phyloP scores from a whole-genome alignment of 2,329 filamentous ascomycete genomes.

The Talaromyces funiculosus region DNA sequence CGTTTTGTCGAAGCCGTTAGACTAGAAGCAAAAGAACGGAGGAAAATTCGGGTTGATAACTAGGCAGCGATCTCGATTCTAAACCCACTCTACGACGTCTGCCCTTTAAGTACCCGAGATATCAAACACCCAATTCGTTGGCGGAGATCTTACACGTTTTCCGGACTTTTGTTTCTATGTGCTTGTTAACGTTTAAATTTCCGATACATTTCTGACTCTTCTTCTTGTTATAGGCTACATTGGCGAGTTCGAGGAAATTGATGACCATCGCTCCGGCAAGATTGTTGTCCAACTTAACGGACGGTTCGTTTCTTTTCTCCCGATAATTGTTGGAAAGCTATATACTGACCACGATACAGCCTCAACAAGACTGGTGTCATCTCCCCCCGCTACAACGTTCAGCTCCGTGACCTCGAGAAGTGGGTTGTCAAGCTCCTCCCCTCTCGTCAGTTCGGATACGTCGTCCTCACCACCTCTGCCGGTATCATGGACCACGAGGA shows the following conservation, averaged over 20 bases:
- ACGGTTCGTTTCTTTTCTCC: constrained; percentile 47
- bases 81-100: constrained; percentile 68
- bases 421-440: constrained; percentile 99
- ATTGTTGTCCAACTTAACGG: constrained; percentile 99
- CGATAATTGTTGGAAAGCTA: neutral
- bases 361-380: constrained; percentile 99
- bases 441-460: constrained; percentile 99
- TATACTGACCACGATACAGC: constrained; percentile 27
- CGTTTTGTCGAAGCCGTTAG: neutral
- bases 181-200: constrained; percentile 90
- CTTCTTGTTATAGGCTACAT: constrained; percentile 70
- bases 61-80: constrained; percentile 84
- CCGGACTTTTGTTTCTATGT: constrained; percentile 53
- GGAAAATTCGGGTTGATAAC: constrained; percentile 93
- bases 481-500: constrained; percentile 99
- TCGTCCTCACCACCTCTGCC: constrained; percentile 97
- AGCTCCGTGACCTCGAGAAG: constrained; percentile 96
- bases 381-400: constrained; percentile 98
- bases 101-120: constrained; percentile 99
- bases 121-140: constrained; percentile 55
- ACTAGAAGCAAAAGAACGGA: neutral
- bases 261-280: constrained; percentile 99
- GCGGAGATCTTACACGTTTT: constrained; percentile 97
- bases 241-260: constrained; percentile 98
- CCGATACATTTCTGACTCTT: constrained; percentile 71